These are phyloP conservation scores for Amaranthus hypochondriacus DNA, from an alignment of 148 eudicot genomes.

Conservation along the genomic window DNA sequence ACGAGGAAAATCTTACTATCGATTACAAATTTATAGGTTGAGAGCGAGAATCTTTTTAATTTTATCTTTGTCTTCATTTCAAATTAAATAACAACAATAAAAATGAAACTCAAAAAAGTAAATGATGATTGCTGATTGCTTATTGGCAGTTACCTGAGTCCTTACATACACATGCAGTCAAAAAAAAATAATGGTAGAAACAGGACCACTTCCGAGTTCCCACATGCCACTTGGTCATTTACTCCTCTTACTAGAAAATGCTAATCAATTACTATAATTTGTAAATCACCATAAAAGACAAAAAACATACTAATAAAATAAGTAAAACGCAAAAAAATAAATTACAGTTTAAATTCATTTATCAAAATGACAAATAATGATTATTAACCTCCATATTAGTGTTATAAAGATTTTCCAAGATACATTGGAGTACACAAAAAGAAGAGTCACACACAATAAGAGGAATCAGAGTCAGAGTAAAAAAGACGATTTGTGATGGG, in stretches of 20 bases:
- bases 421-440: neutral
- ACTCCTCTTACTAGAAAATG: too few relatives aligned
- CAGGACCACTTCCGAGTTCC: neutral
- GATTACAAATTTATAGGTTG: too few relatives aligned
- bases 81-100: too few relatives aligned
- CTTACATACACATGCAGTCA: constrained; percentile 1
- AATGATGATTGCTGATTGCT: neutral
- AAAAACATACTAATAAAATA: too few relatives aligned
- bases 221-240: neutral
- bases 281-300: too few relatives aligned
- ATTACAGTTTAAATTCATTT: too few relatives aligned
- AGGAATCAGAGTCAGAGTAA: neutral
- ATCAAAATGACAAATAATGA: too few relatives aligned
- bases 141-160: neutral
- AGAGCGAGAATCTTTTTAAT: too few relatives aligned
- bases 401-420: neutral
- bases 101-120: neutral
- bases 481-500: neutral
- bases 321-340: neutral
- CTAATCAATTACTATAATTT: too few relatives aligned
- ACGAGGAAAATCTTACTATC: too few relatives aligned
- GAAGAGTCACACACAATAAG: neutral
- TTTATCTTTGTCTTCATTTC: too few relatives aligned
- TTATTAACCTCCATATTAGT: neutral
- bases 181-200: neutral